A percentile compares a stretch with the other conserved stretches of the same genome.
Evolutionary conservation across 2,329 filamentous ascomycete genomes (phyloP).

Genomic region (Penicillium fuscoglaucum): DNA sequence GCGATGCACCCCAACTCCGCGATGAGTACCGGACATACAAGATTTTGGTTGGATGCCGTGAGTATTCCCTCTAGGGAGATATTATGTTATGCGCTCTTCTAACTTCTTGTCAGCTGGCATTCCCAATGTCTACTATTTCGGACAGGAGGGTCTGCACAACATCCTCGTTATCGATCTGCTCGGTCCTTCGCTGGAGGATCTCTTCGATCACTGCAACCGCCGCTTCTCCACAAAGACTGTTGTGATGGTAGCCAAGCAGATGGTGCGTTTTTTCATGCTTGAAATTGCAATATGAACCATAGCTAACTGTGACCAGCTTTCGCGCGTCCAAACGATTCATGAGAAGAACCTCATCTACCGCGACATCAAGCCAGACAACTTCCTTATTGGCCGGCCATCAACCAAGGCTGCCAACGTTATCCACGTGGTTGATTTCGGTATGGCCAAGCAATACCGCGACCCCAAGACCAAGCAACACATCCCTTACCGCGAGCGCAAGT

Average conservation of each 20-base stretch:
- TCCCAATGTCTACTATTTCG: conserved; percentile 99
- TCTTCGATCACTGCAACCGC: conserved; percentile 96
- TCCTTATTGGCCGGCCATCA: conserved; percentile 87
- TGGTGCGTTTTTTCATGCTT: conserved; percentile 58
- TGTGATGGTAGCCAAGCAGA: conserved; percentile 98
- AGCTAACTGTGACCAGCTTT: conserved; percentile 58
- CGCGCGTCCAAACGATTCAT: conserved; percentile 89
- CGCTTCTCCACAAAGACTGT: conserved; percentile 97
- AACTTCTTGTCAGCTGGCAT: conserved; percentile 72
- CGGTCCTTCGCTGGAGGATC: conserved; percentile 89
- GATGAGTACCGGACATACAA: conserved; percentile 99
- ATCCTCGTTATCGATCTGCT: conserved; percentile 97
- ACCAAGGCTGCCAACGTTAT: conserved; percentile 97
- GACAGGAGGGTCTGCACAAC: conserved; percentile 97
- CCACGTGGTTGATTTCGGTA: conserved; percentile 97
- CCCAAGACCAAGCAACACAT: conserved; percentile 99
- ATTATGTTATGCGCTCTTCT: conserved; percentile 27
- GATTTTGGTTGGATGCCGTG: conserved; percentile 97
- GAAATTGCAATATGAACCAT: neutral
- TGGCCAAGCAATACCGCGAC: conserved; percentile 99
- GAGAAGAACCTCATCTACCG: conserved; percentile 99
- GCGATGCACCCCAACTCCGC: conserved; percentile 93
- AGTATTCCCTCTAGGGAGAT: conserved; percentile 49
- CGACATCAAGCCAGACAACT: conserved; percentile 99
- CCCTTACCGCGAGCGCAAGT: conserved; percentile 94